Base-by-base conservation (phyloP, 768 basidiomycete species). In the Pleurotus giganteus region DNA sequence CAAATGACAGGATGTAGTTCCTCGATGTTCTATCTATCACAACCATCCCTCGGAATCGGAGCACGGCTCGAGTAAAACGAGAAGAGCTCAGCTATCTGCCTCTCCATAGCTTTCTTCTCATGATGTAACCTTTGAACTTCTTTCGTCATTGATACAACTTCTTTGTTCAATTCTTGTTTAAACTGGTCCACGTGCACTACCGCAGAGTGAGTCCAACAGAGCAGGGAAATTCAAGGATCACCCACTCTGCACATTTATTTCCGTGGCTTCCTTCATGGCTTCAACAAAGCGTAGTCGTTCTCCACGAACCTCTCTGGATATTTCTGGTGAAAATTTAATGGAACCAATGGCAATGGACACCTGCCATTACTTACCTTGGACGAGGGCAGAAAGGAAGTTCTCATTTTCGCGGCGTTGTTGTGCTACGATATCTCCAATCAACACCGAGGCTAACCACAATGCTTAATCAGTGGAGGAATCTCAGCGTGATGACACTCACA, bases 251-350 rank as follows among this genome's bases (percentile, higher is more conserved):
- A 95, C 84, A 59, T 94, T 94, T 61, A 95, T 89, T 1, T 84
- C 83, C 0, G 93, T 95, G 1, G 91, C 93, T 61, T 93, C 89
- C 65, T 90, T 90, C 92, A 94, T 95, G n/a, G 93, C 91, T 62
- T 95, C 93, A 4, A 94, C 89, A 61, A 95, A 94, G 4, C 89
- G 77, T 52, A 94, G 70, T 44, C 91, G 72, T 69, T 94, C 92
- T 1, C 93, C 91, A 50, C 86, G 85, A 51, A 95, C 94, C 61
- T 94, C 93, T 54, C 81, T 79, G 2, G 86, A 86, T 19, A 95
- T 78, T 65, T 91, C 92, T 91, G 15, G 28, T 23, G 47, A 39
- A 24, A 9, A 56, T 53, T 27, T 47, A 27, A 43, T 15, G 13
- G 34, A 6, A 42, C 4, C 26, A 12, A 23, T 17, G 29, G n/a